Evolutionary conservation across 2,329 filamentous ascomycete species (phyloP).

Genomic region (Fusarium albidum): DNA sequence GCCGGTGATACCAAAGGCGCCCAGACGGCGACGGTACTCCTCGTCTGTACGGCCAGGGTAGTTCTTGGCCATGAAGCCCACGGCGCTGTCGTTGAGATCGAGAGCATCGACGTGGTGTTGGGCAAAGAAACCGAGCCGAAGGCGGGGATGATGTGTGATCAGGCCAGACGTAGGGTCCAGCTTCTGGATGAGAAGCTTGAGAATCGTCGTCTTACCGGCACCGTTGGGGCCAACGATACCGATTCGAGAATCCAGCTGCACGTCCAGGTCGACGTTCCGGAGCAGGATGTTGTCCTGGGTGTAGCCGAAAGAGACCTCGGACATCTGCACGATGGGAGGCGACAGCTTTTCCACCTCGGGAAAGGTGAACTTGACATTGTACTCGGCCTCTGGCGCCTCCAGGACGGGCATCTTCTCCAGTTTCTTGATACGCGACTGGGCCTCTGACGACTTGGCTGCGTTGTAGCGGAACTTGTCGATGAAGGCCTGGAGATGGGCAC

Average conservation of each 20-base stretch:
- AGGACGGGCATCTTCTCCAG: constrained; percentile 95
- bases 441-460: constrained; percentile 97
- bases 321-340: constrained; percentile 98
- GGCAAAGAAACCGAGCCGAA: constrained; percentile 95
- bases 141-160: constrained; percentile 86
- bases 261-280: constrained; percentile 88
- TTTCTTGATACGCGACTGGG: constrained; percentile 98
- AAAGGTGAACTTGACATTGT: constrained; percentile 96
- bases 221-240: constrained; percentile 99
- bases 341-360: constrained; percentile 98
- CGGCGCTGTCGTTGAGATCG: constrained; percentile 86
- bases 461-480: constrained; percentile 99
- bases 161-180: constrained; percentile 79
- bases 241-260: constrained; percentile 97
- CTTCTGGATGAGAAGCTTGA: constrained; percentile 94
- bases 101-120: constrained; percentile 98
- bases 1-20: constrained; percentile 88
- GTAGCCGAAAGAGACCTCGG: constrained; percentile 90
- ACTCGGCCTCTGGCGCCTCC: constrained; percentile 89
- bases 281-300: constrained; percentile 80
- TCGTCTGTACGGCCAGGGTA: constrained; percentile 94
- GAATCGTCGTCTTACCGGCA: constrained; percentile 97
- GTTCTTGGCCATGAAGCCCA: constrained; percentile 93
- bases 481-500: constrained; percentile 94
- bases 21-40: constrained; percentile 94